Percentiles rank a stretch among this genome's conserved stretches.
Conservation (phyloP, 495 filamentous ascomycete genomes). For the Penicillium waksmanii region DNA sequence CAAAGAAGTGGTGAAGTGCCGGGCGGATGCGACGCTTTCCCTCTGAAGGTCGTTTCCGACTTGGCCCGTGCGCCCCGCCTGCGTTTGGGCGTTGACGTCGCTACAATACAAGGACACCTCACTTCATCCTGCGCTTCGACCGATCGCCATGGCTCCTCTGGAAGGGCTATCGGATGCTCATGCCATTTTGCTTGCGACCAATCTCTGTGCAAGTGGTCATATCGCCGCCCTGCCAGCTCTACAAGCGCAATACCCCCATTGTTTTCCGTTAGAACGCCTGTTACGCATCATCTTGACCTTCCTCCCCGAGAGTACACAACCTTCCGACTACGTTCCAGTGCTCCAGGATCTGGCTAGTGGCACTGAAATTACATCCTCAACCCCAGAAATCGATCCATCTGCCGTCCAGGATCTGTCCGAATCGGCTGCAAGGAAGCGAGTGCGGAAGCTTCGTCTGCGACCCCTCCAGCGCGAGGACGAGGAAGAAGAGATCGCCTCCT, state of each 20-base stretch:
- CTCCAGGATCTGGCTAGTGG: constrained; percentile 58
- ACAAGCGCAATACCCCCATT: constrained; percentile 58
- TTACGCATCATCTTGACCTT: constrained; percentile 84
- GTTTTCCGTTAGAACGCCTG: constrained; percentile 67
- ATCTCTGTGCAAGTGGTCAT: constrained; percentile 55
- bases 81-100: constrained; percentile 29
- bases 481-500: constrained; percentile 43
- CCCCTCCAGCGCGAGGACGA: constrained; percentile 57
- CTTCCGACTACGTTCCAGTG: constrained; percentile 64
- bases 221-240: constrained; percentile 65
- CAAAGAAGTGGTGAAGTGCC: constrained; percentile 31
- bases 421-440: constrained; percentile 66
- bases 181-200: constrained; percentile 52
- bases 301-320: constrained; percentile 75
- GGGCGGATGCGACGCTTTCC: constrained; percentile 43
- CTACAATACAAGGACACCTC: constrained; percentile 28
- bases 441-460: constrained; percentile 70
- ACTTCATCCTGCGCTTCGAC: constrained; percentile 15
- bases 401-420: constrained; percentile 65
- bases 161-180: constrained; percentile 50
- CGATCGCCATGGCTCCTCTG: constrained; percentile 43
- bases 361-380: constrained; percentile 30
- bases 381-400: constrained; percentile 56
- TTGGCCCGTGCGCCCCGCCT: constrained; percentile 45
- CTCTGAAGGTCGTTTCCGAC: constrained; percentile 36